Conservation (phyloP, 495 filamentous ascomycete species). For the Xylaria bambusicola region DNA sequence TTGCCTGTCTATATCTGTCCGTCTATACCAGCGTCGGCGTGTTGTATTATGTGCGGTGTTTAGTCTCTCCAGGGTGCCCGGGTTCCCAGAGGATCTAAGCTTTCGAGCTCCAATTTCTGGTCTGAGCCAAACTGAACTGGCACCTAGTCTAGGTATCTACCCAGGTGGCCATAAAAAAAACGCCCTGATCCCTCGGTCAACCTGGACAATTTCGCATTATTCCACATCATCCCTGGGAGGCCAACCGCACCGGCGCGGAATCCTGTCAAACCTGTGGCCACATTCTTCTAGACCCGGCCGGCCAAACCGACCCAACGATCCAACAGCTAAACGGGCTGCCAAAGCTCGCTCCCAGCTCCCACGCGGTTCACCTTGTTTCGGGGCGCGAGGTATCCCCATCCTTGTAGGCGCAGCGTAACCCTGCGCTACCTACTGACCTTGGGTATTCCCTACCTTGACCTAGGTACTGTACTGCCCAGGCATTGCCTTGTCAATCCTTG, state of each 20-base stretch:
- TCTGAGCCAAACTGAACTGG: conserved; percentile 10
- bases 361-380: conserved; percentile 28
- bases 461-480: conserved; percentile 1
- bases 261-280: background rate
- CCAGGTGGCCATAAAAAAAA: background rate
- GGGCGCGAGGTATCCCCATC: conserved; percentile 25
- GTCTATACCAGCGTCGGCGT: background rate
- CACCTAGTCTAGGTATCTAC: background rate
- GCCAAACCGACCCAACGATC: background rate
- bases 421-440: conserved; percentile 12
- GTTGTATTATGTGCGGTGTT: background rate
- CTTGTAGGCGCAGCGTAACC: conserved; percentile 35
- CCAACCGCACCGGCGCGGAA: conserved; percentile 10
- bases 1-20: background rate
- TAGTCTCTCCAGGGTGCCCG: background rate
- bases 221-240: conserved; percentile 22
- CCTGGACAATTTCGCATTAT: conserved; percentile 29
- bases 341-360: background rate
- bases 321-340: background rate
- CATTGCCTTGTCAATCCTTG: conserved; percentile 12
- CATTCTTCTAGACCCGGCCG: conserved; percentile 1
- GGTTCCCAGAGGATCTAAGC: conserved; percentile 16
- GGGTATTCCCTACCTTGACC: background rate
- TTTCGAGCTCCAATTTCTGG: conserved; percentile 14
- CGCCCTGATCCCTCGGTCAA: conserved; percentile 18